Base-by-base conservation (phyloP, 163 green algal species). In the Coccomyxa subellipsoidea region DNA sequence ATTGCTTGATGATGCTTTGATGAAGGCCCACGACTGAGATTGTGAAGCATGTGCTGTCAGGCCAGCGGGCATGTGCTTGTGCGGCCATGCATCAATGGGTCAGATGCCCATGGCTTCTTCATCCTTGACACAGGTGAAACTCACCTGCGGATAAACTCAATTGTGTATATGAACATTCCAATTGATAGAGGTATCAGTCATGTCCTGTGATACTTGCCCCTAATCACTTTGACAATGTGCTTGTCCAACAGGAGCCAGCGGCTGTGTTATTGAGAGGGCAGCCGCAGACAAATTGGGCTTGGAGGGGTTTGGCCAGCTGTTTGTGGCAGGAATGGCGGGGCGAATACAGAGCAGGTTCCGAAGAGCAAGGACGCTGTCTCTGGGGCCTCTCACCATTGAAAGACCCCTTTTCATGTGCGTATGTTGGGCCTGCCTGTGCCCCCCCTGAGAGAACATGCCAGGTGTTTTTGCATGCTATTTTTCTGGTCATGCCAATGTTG, bases 371-470 rank as follows among this genome's bases (percentile, higher is more conserved):
- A 76, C 39, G 2, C 80, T 92, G 83, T 77, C 82, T 29, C 82
- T 96, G 5, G 93, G 93, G 5, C 89, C 90, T 0, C 70, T 96
- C 59, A 84, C n/a, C 40, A 90, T 96, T 8, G 12, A 83, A 8
- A 25, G 83, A 37, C 90, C 92, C 0, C 83, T 96, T 27, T 91
- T 94, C 83, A 94, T 96, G 90, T 73, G 66, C 31, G 66, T 4
- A 23, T 8, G n/a, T 59, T 18, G 21, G 1, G 21, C 23, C 47
- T 27, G 5, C 47, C 47, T 32, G 29, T 27, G 66, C 66, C 66
- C 32, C 66, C 66, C n/a, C n/a, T n/a, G n/a, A n/a, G n/a, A n/a
- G n/a, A 35, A 36, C 66, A 73, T 73, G 66, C 66, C 5, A 36
- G 10, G 21, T n/a, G 18, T 36, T 36, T 34, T 36, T 12, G 47